Percentiles rank a stretch among this genome's conserved stretches.
Evolutionary conservation across 257 asterid genomes (phyloP).

Genomic region (Ilex aquifolium): DNA sequence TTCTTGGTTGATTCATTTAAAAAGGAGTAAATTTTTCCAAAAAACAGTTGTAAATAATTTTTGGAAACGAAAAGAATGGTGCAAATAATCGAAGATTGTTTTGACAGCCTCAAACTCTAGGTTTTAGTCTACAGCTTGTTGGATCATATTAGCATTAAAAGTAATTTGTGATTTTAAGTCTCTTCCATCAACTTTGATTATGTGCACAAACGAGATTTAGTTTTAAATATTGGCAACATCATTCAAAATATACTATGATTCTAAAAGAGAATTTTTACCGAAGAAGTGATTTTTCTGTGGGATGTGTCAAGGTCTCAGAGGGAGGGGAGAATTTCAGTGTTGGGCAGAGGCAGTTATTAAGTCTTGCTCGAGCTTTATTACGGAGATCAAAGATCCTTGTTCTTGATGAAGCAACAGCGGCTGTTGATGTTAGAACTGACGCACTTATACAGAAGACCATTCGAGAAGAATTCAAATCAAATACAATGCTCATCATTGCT

Average conservation of each 20-base stretch:
- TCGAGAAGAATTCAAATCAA: conserved; percentile 78
- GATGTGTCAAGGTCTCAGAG: conserved; percentile 68
- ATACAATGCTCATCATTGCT: conserved; percentile 98
- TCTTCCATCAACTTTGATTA: background rate
- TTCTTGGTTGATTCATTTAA: no score
- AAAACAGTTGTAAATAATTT: no score
- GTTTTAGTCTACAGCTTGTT: no score
- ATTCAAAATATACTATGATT: background rate
- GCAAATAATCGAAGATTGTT: no score
- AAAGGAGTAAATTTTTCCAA: no score
- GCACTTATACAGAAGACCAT: conserved; percentile 95
- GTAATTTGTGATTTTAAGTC: no score
- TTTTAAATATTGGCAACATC: background rate
- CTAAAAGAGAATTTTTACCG: background rate
- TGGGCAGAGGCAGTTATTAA: conserved; percentile 86
- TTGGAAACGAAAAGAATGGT: no score
- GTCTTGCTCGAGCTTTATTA: conserved; percentile 92
- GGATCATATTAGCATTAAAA: no score
- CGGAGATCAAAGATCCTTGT: conserved; percentile 95
- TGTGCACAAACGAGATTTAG: background rate
- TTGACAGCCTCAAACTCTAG: no score
- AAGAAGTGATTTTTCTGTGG: background rate
- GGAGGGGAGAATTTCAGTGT: conserved; percentile 98
- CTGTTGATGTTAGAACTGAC: conserved; percentile 92
- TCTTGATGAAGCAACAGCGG: conserved; percentile 99